Base-by-base conservation (phyloP, 1,139 yeast species). In the Zygoascus sp. region DNA sequence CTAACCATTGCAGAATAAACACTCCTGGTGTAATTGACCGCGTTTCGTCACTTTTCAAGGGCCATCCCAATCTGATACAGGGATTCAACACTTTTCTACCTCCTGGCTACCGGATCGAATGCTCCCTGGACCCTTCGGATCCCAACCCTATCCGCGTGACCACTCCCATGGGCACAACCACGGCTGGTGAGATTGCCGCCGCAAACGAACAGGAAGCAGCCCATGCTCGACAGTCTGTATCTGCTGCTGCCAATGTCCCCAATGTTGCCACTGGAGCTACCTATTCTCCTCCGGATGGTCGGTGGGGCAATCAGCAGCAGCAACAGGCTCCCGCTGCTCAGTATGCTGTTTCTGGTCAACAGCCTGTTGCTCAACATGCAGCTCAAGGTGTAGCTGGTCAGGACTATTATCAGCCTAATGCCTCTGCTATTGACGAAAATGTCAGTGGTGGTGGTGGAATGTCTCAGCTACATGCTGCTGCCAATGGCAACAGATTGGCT, bases 11-110 rank as follows among this genome's bases (percentile, higher is more conserved):
- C 20, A 79, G 87, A 56, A 90, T 92, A 60, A 97, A 94, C 66
- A 92, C 99, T 1, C 98, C 98, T 0, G 99, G 97, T 17, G 99
- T 92, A 32, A 92, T 92, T 63, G 96, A 89, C 62, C 76, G 98
- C 49, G 98, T 92, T 0, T 88, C 97, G 0, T 79, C 85, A 1
- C 71, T 92, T 50, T 92, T 92, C 65, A 78, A 89, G 53, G 98
- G 97, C 4, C 96, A 89, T 65, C 96, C 96, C 2, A 80, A 80
- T 58, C 74, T 92, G 60, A 90, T 92, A 54, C 97, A 92, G 68
- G 98, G 99, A 0, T 94, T 92, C 68, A 92, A 92, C 68, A 92
- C 99, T 1, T 92, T 92, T 63, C 74, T 92, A 54, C 99, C 99
- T 1, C 96, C 95, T 11, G 99, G 98, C 1, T 92, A 89, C 67